These are phyloP conservation scores for Sordariomycetes sp. DNA, from an alignment of 2,329 filamentous ascomycete genomes.

Conservation along the genomic window DNA sequence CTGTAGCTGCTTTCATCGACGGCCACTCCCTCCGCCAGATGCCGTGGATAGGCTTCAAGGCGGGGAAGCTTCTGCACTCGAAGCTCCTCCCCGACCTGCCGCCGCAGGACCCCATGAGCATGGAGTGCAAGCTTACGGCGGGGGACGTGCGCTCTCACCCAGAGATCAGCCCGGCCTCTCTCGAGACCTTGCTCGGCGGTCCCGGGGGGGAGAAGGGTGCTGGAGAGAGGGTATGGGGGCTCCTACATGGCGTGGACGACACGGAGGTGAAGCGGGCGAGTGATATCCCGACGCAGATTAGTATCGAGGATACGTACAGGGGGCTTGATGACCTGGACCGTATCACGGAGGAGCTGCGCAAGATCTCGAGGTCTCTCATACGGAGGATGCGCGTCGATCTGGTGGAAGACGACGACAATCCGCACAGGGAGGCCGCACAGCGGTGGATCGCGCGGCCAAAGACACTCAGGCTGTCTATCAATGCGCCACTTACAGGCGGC, in stretches of 20 bases:
- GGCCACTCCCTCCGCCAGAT: constrained; percentile 66
- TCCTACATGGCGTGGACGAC: constrained; percentile 73
- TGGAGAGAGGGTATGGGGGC: constrained; percentile 61
- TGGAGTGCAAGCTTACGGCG: constrained; percentile 41
- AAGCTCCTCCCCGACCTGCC: constrained; percentile 9
- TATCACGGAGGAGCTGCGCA: constrained; percentile 57
- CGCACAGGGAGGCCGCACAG: constrained; percentile 19
- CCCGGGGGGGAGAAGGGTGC: constrained; percentile 62
- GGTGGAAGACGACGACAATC: constrained; percentile 28
- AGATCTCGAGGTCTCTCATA: constrained; percentile 60
- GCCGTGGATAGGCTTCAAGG: constrained; percentile 76
- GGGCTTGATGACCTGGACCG: constrained; percentile 49
- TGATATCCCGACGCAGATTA: constrained; percentile 74
- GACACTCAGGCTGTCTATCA: constrained; percentile 71
- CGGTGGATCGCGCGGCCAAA: constrained; percentile 72
- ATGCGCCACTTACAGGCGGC: constrained; percentile 31
- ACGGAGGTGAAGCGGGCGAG: constrained; percentile 61
- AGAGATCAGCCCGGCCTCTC: constrained; percentile 48
- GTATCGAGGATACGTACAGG: constrained; percentile 86
- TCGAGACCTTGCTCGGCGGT: constrained; percentile 61
- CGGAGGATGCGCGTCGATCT: constrained; percentile 73
- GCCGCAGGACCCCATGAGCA: not conserved
- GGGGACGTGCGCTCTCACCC: constrained; percentile 52
- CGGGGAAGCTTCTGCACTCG: constrained; percentile 35
- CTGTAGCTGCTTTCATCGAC: constrained; percentile 63